Conservation (phyloP, 2,329 filamentous ascomycete species). For the Phyllosticta citriasiana region DNA sequence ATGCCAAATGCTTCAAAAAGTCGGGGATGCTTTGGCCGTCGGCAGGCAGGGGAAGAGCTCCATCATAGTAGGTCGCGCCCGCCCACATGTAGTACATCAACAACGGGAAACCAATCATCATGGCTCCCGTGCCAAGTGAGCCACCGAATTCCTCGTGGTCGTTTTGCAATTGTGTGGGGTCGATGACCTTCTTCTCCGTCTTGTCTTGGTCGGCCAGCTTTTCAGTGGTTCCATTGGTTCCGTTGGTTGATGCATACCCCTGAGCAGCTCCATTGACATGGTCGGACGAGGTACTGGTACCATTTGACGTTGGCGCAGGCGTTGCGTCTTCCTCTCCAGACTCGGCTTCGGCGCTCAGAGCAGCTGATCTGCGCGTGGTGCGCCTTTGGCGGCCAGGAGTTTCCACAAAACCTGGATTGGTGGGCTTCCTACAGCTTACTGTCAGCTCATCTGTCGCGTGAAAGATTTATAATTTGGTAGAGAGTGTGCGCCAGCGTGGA, state of each 20-base stretch:
- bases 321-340: constrained; percentile 23
- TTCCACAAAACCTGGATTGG: constrained; percentile 38
- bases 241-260: constrained; percentile 14
- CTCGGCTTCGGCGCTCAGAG: constrained; percentile 14
- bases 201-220: constrained; percentile 26
- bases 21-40: constrained; percentile 57
- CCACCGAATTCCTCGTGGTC: constrained; percentile 73
- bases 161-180: constrained; percentile 19
- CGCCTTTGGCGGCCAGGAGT: constrained; percentile 35
- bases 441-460: constrained; percentile 3
- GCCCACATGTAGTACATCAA: constrained; percentile 99
- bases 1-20: constrained; percentile 60
- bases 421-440: constrained; percentile 23
- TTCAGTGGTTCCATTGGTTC: constrained; percentile 10
- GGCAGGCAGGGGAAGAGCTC: constrained; percentile 61
- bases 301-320: constrained; percentile 19
- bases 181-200: constrained; percentile 17
- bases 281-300: constrained; percentile 11
- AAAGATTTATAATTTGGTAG: not conserved
- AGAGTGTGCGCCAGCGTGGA: not conserved
- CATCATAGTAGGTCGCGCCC: constrained; percentile 85
- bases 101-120: constrained; percentile 89
- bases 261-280: constrained; percentile 26
- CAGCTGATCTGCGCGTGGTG: constrained; percentile 34
- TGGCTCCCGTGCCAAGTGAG: constrained; percentile 62